phyloP scores from a whole-genome alignment of 2,329 filamentous ascomycete genomes.

The Xylariomycetidae sp. region DNA sequence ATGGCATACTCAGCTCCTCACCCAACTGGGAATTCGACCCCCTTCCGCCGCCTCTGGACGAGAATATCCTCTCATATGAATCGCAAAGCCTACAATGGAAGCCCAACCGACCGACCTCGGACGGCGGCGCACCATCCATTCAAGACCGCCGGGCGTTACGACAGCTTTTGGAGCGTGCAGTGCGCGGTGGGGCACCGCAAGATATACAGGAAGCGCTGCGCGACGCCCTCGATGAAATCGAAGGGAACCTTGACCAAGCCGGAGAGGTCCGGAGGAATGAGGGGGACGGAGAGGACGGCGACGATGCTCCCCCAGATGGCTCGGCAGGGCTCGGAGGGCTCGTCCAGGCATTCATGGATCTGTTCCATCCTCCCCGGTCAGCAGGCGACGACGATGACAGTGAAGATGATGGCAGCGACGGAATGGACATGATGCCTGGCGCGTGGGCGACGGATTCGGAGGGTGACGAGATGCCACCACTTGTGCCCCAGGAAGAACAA shows the following conservation, averaged over 20 bases:
- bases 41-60: constrained; percentile 59
- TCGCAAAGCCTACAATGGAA: constrained; percentile 39
- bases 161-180: constrained; percentile 15
- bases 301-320: constrained; percentile 8
- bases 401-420: constrained; percentile 2
- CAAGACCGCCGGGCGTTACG: constrained; percentile 10
- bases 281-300: constrained; percentile 9
- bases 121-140: constrained; percentile 5
- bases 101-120: constrained; percentile 10
- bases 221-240: constrained; percentile 14
- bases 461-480: constrained; percentile 17
- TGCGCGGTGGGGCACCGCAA: no score
- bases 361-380: constrained; percentile 6
- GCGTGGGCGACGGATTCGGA: constrained; percentile 17
- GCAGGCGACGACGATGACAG: constrained; percentile 4
- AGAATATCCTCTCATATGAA: constrained; percentile 45
- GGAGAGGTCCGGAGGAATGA: constrained; percentile 9
- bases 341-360: constrained; percentile 13
- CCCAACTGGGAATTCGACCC: constrained; percentile 77
- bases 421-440: constrained; percentile 17
- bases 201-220: no score
- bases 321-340: constrained; percentile 2
- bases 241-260: constrained; percentile 4
- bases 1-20: constrained; percentile 53
- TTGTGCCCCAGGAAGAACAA: constrained; percentile 3